Percentiles rank a stretch among this genome's conserved stretches.
Evolutionary conservation across 140 eudicot species (phyloP).

Genomic region (Senecio squalidus): DNA sequence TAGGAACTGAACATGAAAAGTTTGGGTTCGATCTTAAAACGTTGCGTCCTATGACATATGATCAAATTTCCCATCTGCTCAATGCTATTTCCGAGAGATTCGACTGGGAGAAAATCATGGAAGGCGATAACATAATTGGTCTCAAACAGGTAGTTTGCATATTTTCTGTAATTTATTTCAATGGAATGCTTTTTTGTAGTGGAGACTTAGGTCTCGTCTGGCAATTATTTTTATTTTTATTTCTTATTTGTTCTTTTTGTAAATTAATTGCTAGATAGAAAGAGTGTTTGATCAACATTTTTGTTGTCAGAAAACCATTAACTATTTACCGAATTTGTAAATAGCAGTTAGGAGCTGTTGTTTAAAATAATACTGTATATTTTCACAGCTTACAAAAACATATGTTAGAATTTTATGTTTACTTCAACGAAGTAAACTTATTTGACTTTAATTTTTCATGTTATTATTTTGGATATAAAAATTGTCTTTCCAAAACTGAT

Average conservation of each 20-base stretch:
- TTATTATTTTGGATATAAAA: neutral
- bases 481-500: neutral
- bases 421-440: neutral
- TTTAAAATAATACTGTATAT: neutral
- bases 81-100: constrained; percentile 96
- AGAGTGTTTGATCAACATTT: neutral
- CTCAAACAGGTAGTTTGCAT: constrained; percentile 70
- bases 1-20: constrained; percentile 99
- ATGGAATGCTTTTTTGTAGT: constrained; percentile 10
- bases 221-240: neutral
- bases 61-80: constrained; percentile 82
- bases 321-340: neutral
- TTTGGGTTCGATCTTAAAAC: constrained; percentile 88
- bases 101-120: constrained; percentile 97
- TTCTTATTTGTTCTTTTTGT: neutral
- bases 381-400: neutral
- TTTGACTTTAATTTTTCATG: neutral
- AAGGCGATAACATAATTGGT: constrained; percentile 91
- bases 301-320: neutral
- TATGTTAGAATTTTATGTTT: neutral
- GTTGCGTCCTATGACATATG: constrained; percentile 79
- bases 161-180: neutral
- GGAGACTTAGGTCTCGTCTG: neutral
- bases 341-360: neutral
- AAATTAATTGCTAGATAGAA: neutral